phyloP scores from a whole-genome alignment of 208 protist genomes.

The Porcisia deanei region DNA sequence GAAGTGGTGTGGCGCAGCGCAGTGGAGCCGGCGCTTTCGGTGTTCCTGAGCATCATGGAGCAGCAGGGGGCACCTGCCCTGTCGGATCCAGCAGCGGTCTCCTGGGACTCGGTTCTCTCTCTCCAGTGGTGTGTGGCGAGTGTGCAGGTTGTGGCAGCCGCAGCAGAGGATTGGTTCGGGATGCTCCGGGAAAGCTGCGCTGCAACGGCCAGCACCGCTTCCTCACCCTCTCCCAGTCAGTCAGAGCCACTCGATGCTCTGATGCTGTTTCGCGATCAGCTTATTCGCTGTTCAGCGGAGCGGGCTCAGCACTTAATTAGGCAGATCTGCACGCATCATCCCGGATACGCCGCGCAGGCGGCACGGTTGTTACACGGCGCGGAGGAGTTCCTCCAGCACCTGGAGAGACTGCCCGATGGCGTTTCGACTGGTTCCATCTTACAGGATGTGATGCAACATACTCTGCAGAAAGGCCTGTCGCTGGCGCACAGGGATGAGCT shows the following conservation, averaged over 20 bases:
- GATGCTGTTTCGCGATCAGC: constrained; percentile 20
- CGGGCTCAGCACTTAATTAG: constrained; percentile 14
- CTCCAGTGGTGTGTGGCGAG: constrained; percentile 31
- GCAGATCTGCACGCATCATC: constrained; percentile 13
- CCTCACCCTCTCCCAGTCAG: not conserved
- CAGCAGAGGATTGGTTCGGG: constrained; percentile 40
- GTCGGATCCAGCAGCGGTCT: not conserved
- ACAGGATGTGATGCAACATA: constrained; percentile 9
- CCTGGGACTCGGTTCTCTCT: constrained; percentile 21
- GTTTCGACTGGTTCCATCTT: constrained; percentile 18
- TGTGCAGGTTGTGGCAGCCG: constrained; percentile 23
- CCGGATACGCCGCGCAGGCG: constrained; percentile 2
- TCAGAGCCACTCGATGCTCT: constrained; percentile 26
- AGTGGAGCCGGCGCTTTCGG: constrained; percentile 24
- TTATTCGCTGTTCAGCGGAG: constrained; percentile 20
- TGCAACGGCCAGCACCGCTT: not conserved
- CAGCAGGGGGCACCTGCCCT: constrained; percentile 1
- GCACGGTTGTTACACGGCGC: constrained; percentile 12
- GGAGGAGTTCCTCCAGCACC: constrained; percentile 9
- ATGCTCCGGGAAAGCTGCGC: constrained; percentile 31
- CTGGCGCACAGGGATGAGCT: constrained; percentile 22
- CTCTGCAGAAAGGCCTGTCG: constrained; percentile 11
- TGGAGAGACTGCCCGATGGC: constrained; percentile 21
- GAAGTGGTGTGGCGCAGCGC: constrained; percentile 19
- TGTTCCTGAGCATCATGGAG: constrained; percentile 23